Base-by-base conservation (phyloP, 1,284 basidiomycete genomes). In the Ganoderma boninense region DNA sequence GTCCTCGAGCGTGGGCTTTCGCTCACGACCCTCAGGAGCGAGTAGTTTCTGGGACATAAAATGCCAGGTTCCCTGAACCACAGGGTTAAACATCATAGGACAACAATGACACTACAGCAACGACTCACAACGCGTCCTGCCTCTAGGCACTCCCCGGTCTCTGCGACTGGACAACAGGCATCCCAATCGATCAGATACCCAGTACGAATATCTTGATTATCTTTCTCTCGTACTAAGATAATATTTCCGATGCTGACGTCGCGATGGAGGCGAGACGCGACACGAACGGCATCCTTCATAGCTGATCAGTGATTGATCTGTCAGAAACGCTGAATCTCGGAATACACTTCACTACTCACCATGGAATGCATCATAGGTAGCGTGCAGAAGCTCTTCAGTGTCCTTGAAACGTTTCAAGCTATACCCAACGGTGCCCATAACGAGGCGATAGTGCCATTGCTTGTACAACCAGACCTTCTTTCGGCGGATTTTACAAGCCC, bases 131-230 rank as follows among this genome's bases (percentile, higher is more conserved):
- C 62, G 23, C 56, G 56, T 3, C 57, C 54, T 2, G 18, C 20
- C 8, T 67, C 52, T 7, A 60, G 4, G 18, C 66, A 44, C 16
- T 62, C 11, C 3, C 68, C 71, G 1, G 40, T 20, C 3, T 66
- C 65, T 38, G 67, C 43, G 29, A 67, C 60, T 0, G 13, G 23
- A 29, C 63, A 64, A 3, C 64, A 69, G 2, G 62, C 35, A 14
- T 72, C 71, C 71, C 68, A 72, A 49, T 72, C 71, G 16, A 69
- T 60, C 4, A 72, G 64, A 29, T 63, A 66, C 6, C 71, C 71
- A 20, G 16, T 66, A 1, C 71, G 54, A 38, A 44, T 20, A 10
- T 11, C n/a, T 52, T 23, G 49, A 26, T 14, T 23, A 2, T 10
- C 10, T 32, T 32, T 32, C 26, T 70, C 69, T 20, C 42, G 56